Base-by-base conservation (phyloP, 495 filamentous ascomycete genomes). In the Lasiosphaeria hispida region DNA sequence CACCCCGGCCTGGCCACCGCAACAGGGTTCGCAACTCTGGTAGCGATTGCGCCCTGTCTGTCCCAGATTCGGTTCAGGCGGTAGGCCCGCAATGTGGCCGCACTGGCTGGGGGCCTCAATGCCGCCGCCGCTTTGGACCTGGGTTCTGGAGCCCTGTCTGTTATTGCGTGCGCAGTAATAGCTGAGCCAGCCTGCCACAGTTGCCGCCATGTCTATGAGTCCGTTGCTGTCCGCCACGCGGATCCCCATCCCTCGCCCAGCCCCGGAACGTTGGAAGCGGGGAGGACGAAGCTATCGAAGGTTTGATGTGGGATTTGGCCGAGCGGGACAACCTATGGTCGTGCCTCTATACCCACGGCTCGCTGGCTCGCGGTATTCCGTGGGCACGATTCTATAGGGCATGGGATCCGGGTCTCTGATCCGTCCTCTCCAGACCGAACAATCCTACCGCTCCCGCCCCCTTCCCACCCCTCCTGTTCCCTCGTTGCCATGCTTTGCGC, bases 61-160 rank as follows among this genome's bases (percentile, higher is more conserved):
- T 61, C 60, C 60, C 60, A 58, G 55, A 62, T 62, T 34, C 48
- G 55, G 54, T 58, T 37, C 54, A 53, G 19, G 38, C 42, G 55
- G 51, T 62, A 49, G 60, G 38, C 43, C 53, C 49, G 60, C 48
- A 34, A 35, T 58, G 58, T 48, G 45, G 58, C 52, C 52, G 52
- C 51, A 55, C 52, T 23, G 43, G n/a, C 43, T 40, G 30, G 34
- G 41, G 51, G 33, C 45, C 51, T 55, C 49, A 37, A 60, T 60
- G 58, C 58, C 41, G 53, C 53, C 33, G 49, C 49, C n/a, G 23
- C 23, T 23, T 40, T 34, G 49, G 41, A 55, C 41, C 42, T 55
- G 41, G 40, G 43, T 30, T 47, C 53, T 55, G 53, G 53, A 35
- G 41, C 53, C 35, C 42, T 23, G 38, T 42, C 40, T 35, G 38